Percentiles rank a stretch among this genome's conserved stretches.
Conservation (phyloP, 208 protist genomes). For the Crithidia sp. region DNA sequence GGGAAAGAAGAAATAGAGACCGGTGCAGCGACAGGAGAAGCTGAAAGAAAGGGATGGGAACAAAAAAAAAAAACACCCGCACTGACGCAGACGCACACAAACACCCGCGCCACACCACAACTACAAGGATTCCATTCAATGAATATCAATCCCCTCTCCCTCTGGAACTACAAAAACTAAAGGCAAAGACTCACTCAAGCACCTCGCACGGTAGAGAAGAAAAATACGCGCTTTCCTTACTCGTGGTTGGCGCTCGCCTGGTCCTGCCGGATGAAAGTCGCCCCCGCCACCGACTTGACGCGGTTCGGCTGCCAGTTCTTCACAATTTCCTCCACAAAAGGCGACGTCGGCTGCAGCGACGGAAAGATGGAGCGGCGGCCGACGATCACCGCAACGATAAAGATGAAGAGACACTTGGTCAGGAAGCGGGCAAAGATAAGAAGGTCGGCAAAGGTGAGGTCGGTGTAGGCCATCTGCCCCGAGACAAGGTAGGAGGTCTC, state of each 20-base stretch:
- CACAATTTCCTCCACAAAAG: slow-evolving; percentile 71
- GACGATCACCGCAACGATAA: slow-evolving; percentile 60
- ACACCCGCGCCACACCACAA: too few relatives aligned
- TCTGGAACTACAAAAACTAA: too few relatives aligned
- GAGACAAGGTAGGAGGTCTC: slow-evolving; percentile 46
- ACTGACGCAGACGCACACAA: too few relatives aligned
- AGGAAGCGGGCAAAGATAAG: slow-evolving; percentile 54
- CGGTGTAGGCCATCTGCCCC: slow-evolving; percentile 48
- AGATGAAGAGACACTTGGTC: slow-evolving; percentile 78
- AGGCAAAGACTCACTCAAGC: too few relatives aligned
- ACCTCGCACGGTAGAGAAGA: too few relatives aligned
- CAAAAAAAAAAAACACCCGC: too few relatives aligned
- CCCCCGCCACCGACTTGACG: slow-evolving; percentile 11
- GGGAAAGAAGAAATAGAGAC: too few relatives aligned
- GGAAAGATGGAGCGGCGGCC: slow-evolving; percentile 73
- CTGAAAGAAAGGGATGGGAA: too few relatives aligned
- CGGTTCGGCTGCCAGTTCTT: slow-evolving; percentile 67
- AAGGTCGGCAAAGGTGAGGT: slow-evolving; percentile 40
- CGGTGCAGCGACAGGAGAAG: too few relatives aligned
- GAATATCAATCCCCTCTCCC: too few relatives aligned
- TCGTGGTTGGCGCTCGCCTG: not conserved
- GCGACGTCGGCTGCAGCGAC: slow-evolving; percentile 60
- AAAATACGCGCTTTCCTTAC: not conserved
- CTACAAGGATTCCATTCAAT: too few relatives aligned
- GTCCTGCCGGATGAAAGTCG: slow-evolving; percentile 14